Evolutionary conservation across 176 grass and related monocot genomes (phyloP).

Genomic region (Triticum monococcum): DNA sequence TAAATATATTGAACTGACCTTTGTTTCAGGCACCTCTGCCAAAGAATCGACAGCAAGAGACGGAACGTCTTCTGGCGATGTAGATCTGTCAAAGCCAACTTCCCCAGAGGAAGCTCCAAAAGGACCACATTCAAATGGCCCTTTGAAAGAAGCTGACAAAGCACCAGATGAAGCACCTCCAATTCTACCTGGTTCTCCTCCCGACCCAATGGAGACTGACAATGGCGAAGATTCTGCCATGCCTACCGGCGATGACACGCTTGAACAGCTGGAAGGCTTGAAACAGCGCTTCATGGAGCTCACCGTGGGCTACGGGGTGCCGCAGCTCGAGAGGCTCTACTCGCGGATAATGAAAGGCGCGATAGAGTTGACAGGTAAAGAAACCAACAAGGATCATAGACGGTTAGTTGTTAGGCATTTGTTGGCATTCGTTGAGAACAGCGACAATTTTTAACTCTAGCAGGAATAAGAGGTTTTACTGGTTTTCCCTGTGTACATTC

Average conservation of each 20-base stretch:
- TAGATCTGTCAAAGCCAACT: slow-evolving; percentile 53
- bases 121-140: slow-evolving; percentile 56
- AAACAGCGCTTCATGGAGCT: slow-evolving; percentile 70
- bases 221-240: slow-evolving; percentile 11
- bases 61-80: slow-evolving; percentile 40
- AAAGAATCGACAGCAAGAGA: slow-evolving; percentile 58
- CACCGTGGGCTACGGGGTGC: slow-evolving; percentile 59
- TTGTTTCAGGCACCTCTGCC: slow-evolving; percentile 37
- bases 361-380: slow-evolving; percentile 50
- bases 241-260: slow-evolving; percentile 32
- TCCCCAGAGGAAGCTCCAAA: slow-evolving; percentile 41
- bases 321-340: slow-evolving; percentile 88
- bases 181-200: slow-evolving; percentile 30
- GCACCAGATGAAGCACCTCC: slow-evolving; percentile 30
- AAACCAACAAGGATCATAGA: slow-evolving; percentile 57
- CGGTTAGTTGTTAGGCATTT: slow-evolving; percentile 78
- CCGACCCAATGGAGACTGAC: slow-evolving; percentile 38
- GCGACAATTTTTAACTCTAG: slow-evolving; percentile 71
- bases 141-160: slow-evolving; percentile 32
- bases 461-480: slow-evolving; percentile 45
- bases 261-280: slow-evolving; percentile 40
- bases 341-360: slow-evolving; percentile 63
- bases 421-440: slow-evolving; percentile 83
- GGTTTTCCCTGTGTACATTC: slow-evolving; percentile 49
- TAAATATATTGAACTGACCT: background rate